phyloP scores from a whole-genome alignment of 202 grass and related monocot species.

The Brachypodium distachyon region DNA sequence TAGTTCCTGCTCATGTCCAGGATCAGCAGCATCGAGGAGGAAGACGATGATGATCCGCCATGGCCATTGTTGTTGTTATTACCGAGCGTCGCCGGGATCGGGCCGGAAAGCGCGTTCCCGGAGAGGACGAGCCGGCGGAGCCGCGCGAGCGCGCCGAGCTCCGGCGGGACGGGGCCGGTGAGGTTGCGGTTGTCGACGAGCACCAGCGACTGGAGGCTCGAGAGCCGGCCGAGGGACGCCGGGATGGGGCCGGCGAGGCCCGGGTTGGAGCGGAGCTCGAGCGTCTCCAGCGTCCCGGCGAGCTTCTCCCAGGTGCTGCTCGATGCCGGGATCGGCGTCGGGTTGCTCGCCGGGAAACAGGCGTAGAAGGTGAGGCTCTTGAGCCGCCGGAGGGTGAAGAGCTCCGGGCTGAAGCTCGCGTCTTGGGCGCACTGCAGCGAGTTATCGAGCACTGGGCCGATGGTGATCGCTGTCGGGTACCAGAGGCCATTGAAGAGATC shows the following conservation, averaged over 20 bases:
- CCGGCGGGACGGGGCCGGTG: conserved; percentile 37
- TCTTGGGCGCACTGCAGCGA: conserved; percentile 55
- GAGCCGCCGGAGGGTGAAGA: conserved; percentile 74
- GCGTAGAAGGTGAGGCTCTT: conserved; percentile 60
- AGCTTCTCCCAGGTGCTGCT: conserved; percentile 59
- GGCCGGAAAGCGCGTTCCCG: conserved; percentile 53
- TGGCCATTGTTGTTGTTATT: too few relatives aligned
- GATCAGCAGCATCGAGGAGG: conserved; percentile 34
- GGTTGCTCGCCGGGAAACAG: conserved; percentile 51
- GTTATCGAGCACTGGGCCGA: conserved; percentile 86
- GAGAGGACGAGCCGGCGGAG: conserved; percentile 72
- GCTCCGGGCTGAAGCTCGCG: conserved; percentile 44
- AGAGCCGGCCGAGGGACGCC: conserved; percentile 32
- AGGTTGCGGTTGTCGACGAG: conserved; percentile 75
- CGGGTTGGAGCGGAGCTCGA: conserved; percentile 65
- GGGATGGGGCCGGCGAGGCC: conserved; percentile 55
- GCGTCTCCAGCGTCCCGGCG: conserved; percentile 40
- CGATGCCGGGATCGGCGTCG: conserved; percentile 33
- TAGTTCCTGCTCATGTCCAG: conserved; percentile 64
- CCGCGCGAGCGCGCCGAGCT: conserved; percentile 36
- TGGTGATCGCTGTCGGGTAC: conserved; percentile 68
- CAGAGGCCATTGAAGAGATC: conserved; percentile 77
- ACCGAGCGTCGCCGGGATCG: conserved; percentile 58
- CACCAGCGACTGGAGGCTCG: conserved; percentile 63
- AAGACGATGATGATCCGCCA: too few relatives aligned